phyloP scores from a whole-genome alignment of 192 early-diverging fungal species.

The Entomortierella chlamydospora region DNA sequence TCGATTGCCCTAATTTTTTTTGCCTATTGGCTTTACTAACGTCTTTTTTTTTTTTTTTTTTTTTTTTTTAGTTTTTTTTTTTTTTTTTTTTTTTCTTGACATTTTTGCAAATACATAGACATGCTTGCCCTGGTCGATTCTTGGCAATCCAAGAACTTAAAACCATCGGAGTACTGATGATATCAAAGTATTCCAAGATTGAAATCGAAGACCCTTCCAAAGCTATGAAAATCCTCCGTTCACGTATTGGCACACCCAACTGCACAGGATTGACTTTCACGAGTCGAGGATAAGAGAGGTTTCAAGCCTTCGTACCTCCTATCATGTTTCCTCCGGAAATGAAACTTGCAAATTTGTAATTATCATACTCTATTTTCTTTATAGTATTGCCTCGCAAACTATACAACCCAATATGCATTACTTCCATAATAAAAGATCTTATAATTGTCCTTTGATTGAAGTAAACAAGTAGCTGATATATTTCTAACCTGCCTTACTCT shows the following conservation, averaged over 20 bases:
- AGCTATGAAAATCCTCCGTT: constrained; percentile 6
- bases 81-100: neutral
- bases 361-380: too few relatives aligned
- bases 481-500: too few relatives aligned
- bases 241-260: constrained; percentile 11
- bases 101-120: constrained; percentile 7
- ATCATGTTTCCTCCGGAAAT: too few relatives aligned
- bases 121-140: constrained; percentile 56
- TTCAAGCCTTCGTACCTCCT: neutral
- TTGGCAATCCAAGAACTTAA: constrained; percentile 39
- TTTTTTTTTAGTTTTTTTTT: constrained; percentile 23
- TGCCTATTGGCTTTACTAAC: too few relatives aligned
- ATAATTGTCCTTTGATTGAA: too few relatives aligned
- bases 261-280: constrained; percentile 24
- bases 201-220: constrained; percentile 38
- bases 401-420: too few relatives aligned
- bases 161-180: constrained; percentile 15
- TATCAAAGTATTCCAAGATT: constrained; percentile 31
- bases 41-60: too few relatives aligned
- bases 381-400: too few relatives aligned
- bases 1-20: neutral
- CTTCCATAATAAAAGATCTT: too few relatives aligned
- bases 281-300: constrained; percentile 1
- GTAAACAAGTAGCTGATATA: too few relatives aligned
- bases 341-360: too few relatives aligned